Base-by-base conservation (phyloP, 768 basidiomycete genomes). In the Termitomyces bulborhizus region DNA sequence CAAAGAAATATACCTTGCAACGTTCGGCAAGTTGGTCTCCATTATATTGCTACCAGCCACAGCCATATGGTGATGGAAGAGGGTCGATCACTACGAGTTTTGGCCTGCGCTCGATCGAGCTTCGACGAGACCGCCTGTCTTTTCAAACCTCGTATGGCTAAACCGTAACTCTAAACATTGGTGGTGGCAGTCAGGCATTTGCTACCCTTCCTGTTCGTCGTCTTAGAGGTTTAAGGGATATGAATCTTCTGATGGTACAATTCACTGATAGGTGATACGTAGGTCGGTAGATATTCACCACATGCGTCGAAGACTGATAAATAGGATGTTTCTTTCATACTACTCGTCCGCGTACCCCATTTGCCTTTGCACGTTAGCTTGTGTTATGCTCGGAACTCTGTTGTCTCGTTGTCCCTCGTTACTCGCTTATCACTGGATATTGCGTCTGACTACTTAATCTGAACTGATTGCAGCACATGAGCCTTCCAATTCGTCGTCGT, bases 1-100 rank as follows among this genome's bases (percentile, higher is more conserved):
- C 0, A 36, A 3, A 26, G 15, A 2, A 36, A 53, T 54, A 24
- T 32, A 84, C 68, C 77, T 74, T 0, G 65, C 57, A 12, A 83
- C 72, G 54, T 81, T 82, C 21, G 80, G 77, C 54, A n/a, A n/a
- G n/a, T 72, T 69, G 13, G 58, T 58, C 6, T 59, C 57, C 44
- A 79, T 54, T 21, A 74, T 58, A 21, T 69, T 60, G 36, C 43
- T 51, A 11, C 69, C 72, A 11, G 63, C 65, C 34, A 29, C 57
- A 29, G 8, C 65, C 77, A 37, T 70, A 73, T 21, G 76, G 75
- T 60, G n/a, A 55, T 80, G 75, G 60, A 73, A 76, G 16, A 81
- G 60, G 52, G 40, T 60, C 13, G 51, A 52, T 39, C 34, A 49
- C 32, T 60, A 60, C 32, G 47, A 53, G 9, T 37, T 60, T 29